These are phyloP conservation scores for Turnera subulata DNA, from an alignment of 345 rosid genomes.

Conservation along the genomic window DNA sequence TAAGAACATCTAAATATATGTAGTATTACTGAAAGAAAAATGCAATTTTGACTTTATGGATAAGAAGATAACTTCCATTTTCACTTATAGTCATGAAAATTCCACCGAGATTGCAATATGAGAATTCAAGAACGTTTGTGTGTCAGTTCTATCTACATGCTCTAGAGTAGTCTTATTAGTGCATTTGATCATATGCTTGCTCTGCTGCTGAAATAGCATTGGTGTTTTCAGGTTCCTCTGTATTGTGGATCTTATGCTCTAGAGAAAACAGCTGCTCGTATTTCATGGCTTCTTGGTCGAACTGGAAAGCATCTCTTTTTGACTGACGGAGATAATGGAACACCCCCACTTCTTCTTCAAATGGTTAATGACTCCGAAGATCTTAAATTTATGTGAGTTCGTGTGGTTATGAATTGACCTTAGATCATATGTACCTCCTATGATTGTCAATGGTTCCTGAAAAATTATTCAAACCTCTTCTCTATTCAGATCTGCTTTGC, in stretches of 20 bases:
- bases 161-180: not conserved
- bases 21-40: too few species aligned
- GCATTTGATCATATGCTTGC: not conserved
- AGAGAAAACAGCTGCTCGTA: conserved; percentile 78
- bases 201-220: not conserved
- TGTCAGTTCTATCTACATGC: too few species aligned
- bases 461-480: conserved; percentile 12
- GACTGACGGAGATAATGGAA: conserved; percentile 67
- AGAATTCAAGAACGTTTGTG: too few species aligned
- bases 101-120: too few species aligned
- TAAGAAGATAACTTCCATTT: too few species aligned
- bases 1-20: too few species aligned
- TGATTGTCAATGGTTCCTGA: conserved; percentile 4
- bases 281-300: conserved; percentile 84
- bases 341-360: conserved; percentile 83
- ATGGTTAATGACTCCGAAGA: conserved; percentile 73
- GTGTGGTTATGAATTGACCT: conserved; percentile 6
- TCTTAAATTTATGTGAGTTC: conserved; percentile 70
- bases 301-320: conserved; percentile 92
- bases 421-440: conserved; percentile 1
- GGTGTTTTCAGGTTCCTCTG: conserved; percentile 60
- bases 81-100: too few species aligned
- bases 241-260: conserved; percentile 91
- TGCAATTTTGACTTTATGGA: too few species aligned
- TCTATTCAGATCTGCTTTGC: conserved; percentile 69